A percentile compares a stretch with the other conserved stretches of the same genome.
Conservation (phyloP, 176 grass and related monocot species). For the Pontederia paniculata region DNA sequence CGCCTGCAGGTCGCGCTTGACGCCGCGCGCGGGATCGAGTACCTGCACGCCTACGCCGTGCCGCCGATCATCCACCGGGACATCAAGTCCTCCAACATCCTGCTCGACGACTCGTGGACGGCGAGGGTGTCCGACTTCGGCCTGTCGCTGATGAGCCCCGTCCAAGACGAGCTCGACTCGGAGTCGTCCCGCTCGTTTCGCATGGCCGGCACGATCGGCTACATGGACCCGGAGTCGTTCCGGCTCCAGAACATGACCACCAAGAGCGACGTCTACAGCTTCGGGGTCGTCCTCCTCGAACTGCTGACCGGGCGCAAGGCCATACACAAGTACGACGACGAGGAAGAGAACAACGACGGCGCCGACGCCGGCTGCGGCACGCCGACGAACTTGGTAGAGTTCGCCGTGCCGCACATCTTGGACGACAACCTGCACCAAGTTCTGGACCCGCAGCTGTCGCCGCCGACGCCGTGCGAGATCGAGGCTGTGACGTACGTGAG, state of each 20-base stretch:
- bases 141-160: conserved; percentile 42
- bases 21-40: conserved; percentile 79
- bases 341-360: too few relatives aligned
- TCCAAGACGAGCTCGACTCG: conserved; percentile 7
- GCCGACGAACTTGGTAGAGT: conserved; percentile 74
- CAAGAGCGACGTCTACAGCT: conserved; percentile 96
- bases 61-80: conserved; percentile 90
- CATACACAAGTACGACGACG: conserved; percentile 58
- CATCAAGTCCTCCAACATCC: conserved; percentile 91
- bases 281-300: conserved; percentile 74
- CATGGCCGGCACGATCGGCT: conserved; percentile 77
- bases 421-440: conserved; percentile 48
- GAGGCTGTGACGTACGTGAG: conserved; percentile 76
- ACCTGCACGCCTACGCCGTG: conserved; percentile 94
- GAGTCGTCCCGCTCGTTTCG: conserved; percentile 13
- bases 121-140: conserved; percentile 90
- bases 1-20: conserved; percentile 55
- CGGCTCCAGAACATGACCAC: conserved; percentile 74
- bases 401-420: conserved; percentile 62
- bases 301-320: conserved; percentile 63
- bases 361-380: conserved; percentile 34
- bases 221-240: conserved; percentile 98
- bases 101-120: conserved; percentile 70
- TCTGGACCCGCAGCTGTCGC: conserved; percentile 52
- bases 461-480: conserved; percentile 33